Percentiles rank a stretch among this genome's conserved stretches.
Evolutionary conservation across 164 flowering plant genomes (phyloP).

Genomic region (Paratinospora sagittata): DNA sequence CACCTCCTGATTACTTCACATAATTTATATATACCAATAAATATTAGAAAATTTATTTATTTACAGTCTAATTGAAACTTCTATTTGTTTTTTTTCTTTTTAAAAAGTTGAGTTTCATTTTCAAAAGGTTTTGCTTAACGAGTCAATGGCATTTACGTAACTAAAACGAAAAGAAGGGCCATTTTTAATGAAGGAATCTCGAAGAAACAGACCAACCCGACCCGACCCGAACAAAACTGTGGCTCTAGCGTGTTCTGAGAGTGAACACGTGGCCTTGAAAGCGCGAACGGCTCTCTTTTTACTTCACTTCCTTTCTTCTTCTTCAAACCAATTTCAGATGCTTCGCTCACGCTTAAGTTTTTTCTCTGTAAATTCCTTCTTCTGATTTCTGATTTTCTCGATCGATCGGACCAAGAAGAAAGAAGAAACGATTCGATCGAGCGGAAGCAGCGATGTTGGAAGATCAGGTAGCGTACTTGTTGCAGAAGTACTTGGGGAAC

Average conservation of each 20-base stretch:
- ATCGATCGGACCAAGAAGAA: neutral
- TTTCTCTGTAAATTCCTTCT: neutral
- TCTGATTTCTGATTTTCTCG: neutral
- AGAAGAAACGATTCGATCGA: neutral
- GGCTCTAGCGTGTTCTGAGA: constrained; percentile 2
- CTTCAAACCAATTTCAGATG: neutral
- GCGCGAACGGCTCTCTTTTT: neutral
- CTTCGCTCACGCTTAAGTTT: neutral
- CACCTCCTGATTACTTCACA: too few relatives aligned
- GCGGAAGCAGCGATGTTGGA: constrained; percentile 63
- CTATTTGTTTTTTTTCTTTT: too few relatives aligned
- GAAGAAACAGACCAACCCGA: neutral
- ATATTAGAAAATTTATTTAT: too few relatives aligned
- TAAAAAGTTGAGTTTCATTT: too few relatives aligned
- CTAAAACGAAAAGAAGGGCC: neutral
- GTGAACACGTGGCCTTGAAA: constrained; percentile 13
- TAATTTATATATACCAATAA: too few relatives aligned
- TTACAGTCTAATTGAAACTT: too few relatives aligned
- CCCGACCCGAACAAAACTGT: too few relatives aligned
- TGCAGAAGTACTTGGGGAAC: constrained; percentile 89
- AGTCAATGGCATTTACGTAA: too few relatives aligned
- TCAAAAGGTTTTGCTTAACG: too few relatives aligned
- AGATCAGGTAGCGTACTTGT: constrained; percentile 84
- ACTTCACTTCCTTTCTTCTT: neutral
- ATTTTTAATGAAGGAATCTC: neutral